Evolutionary conservation across 257 asterid genomes (phyloP), one percentile per base, ranked within the genome.

Genomic region (Hygrophila difformis): DNA sequence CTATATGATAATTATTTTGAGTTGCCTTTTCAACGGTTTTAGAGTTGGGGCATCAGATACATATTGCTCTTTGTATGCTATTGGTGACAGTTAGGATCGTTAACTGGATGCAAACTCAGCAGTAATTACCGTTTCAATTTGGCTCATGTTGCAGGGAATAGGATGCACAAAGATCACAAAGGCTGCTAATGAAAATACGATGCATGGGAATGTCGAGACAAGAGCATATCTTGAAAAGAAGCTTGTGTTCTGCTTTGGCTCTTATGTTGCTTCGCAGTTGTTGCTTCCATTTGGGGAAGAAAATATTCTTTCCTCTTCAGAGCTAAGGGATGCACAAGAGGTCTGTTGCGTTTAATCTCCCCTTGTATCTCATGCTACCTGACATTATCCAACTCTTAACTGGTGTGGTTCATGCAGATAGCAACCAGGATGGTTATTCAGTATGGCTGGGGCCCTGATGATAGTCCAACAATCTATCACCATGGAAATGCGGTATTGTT

Each of bases 391-490:
- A 51, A 55, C 56, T 53, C 15, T n/a, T 41, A 51, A 45, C 50
- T 58, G 51, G 45, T 55, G 45, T 55, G 28, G 29, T 59, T 61
- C 59, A 55, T 49, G 62, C 82, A 89, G 98, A 85, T 89, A 67
- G 93, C 98, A 29, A 89, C 96, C 33, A 55, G 78, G 70, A 89
- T 89, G 98, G 94, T 89, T 64, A 63, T 82, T 60, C 94, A 85
- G 57, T 89, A 62, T 64, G 97, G 94, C n/a, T 89, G 97, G 97
- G 93, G 87, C 13, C 93, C 87, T 15, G 96, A 85, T 64, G 91
- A 79, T 49, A 85, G 92, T 62, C 86, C 91, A 21, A 70, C 78
- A 41, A 68, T 89, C 64, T 89, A 89, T 71, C 89, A 77, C 69
- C 80, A 85, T 44, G 76, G 94, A 59, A 79, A 81, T 55, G 78